Percentiles rank a stretch among this genome's conserved stretches.
These are phyloP conservation scores for Macadamia tetraphylla DNA, from an alignment of 164 flowering plant genomes.

Conservation along the genomic window DNA sequence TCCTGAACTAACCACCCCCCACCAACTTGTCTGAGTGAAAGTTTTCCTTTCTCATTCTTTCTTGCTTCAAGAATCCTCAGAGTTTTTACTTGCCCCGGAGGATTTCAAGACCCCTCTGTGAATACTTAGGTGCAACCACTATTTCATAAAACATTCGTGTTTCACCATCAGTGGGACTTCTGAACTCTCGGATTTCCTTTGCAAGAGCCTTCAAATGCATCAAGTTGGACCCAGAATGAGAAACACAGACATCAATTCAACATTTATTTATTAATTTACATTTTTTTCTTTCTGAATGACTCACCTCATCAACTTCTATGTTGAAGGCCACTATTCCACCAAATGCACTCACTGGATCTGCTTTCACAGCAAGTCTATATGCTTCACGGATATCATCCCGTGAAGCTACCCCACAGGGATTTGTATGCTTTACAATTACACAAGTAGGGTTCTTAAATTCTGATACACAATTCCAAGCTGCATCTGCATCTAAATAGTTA, in stretches of 20 bases:
- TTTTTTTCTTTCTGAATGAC: not conserved
- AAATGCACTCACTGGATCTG: constrained; percentile 98
- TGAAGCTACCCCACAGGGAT: constrained; percentile 98
- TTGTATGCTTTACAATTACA: constrained; percentile 95
- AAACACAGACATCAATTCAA: not conserved
- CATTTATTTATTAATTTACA: not conserved
- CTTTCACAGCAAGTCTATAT: constrained; percentile 87
- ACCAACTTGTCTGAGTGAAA: constrained; percentile 92
- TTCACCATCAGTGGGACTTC: constrained; percentile 98
- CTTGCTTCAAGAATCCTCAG: constrained; percentile 87
- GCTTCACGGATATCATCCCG: constrained; percentile 86
- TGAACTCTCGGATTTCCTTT: constrained; percentile 83
- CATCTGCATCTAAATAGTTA: constrained; percentile 97
- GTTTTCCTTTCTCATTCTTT: constrained; percentile 72
- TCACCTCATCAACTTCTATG: constrained; percentile 92
- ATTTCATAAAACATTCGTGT: constrained; percentile 99
- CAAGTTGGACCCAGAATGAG: not conserved
- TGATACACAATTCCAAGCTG: constrained; percentile 96
- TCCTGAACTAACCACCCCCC: constrained; percentile 98
- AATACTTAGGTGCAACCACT: constrained; percentile 90
- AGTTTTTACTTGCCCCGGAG: constrained; percentile 87
- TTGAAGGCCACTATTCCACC: constrained; percentile 99
- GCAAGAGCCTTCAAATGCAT: constrained; percentile 59
- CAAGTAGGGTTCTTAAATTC: constrained; percentile 91
- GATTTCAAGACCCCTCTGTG: constrained; percentile 79